Conservation (phyloP, 345 rosid species). For the Anastatica hierochuntica region DNA sequence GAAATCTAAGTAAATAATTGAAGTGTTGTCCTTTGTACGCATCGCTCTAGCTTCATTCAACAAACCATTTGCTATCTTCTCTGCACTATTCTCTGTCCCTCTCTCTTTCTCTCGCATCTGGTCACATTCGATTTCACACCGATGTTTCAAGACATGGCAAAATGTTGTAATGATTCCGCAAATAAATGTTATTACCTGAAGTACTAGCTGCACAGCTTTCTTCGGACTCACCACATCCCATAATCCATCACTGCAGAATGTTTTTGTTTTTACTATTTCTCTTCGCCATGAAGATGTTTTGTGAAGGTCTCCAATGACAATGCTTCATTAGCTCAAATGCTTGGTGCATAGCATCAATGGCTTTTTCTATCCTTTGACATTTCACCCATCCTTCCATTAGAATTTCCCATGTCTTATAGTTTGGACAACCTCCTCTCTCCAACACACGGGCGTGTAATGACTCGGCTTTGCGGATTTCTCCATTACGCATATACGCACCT, state of each 20-base stretch:
- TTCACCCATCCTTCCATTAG: slow-evolving; percentile 55
- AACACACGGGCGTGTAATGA: too few relatives aligned
- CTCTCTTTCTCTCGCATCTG: slow-evolving; percentile 49
- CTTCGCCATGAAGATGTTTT: slow-evolving; percentile 19
- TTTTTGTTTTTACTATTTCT: neutral
- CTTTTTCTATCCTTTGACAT: too few relatives aligned
- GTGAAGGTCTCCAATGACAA: slow-evolving; percentile 54
- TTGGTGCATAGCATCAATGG: too few relatives aligned
- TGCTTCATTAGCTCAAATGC: too few relatives aligned
- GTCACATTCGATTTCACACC: neutral
- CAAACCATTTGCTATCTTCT: slow-evolving; percentile 64
- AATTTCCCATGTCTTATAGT: slow-evolving; percentile 84
- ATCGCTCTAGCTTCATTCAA: slow-evolving; percentile 72
- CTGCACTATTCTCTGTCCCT: slow-evolving; percentile 32
- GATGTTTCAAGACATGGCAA: neutral
- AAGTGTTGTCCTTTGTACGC: slow-evolving; percentile 94
- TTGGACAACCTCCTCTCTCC: too few relatives aligned
- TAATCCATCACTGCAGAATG: slow-evolving; percentile 66
- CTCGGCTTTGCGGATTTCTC: too few relatives aligned
- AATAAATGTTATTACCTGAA: slow-evolving; percentile 59
- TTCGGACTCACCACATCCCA: slow-evolving; percentile 81
- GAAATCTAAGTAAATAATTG: slow-evolving; percentile 78
- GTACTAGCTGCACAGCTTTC: slow-evolving; percentile 67
- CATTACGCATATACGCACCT: too few relatives aligned
- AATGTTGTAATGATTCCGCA: too few relatives aligned